Evolutionary conservation across 305 asterid genomes (phyloP), one percentile per base, ranked within the genome.

Genomic region (Salvia sclarea): DNA sequence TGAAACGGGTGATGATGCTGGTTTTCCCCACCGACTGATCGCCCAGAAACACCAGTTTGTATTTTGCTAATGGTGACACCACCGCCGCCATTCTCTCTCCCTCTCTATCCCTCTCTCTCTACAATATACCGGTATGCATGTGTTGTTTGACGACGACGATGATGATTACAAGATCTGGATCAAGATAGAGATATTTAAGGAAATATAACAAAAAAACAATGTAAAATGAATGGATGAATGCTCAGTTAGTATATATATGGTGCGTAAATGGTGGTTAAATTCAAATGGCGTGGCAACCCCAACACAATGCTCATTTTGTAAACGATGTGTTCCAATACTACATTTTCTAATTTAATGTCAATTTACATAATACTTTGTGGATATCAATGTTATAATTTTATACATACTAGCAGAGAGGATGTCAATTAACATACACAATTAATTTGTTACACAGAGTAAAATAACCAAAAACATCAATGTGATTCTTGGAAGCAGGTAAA

Each of bases 21-120:
- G 92, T 87, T 85, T 89, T 89, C 24, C 95, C 92, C 41, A 89
- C 95, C 44, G 96, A 89, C 66, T 87, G 96, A 85, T 87, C 96
- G 20, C 95, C 96, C 61, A 87, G 70, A 72, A 89, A 85, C 59
- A 87, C 95, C 73, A 89, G 71, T 75, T 89, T 89, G 73, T 87
- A 87, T 76, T 85, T 89, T 2, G 96, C 95, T 61, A 89, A 76
- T 60, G 95, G 89, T 60, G 96, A 89, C 35, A 89, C 92, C 80
- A 69, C 89, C 73, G 94, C 96, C 93, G 84, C 82, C 76, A 75
- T 72, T 71, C 0, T 74, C 68, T 57, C 44, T 63, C 66, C 62
- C 64, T 13, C 48, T 47, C 7, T 2, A 16, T 60, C 44, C 41
- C 3, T 59, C 70, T 54, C 62, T 54, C 66, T 75, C 75, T 75